Percentiles rank a stretch among this genome's conserved stretches.
These are phyloP conservation scores for Sporothrix phasma DNA, from an alignment of 2,329 filamentous ascomycete genomes.

Conservation along the genomic window DNA sequence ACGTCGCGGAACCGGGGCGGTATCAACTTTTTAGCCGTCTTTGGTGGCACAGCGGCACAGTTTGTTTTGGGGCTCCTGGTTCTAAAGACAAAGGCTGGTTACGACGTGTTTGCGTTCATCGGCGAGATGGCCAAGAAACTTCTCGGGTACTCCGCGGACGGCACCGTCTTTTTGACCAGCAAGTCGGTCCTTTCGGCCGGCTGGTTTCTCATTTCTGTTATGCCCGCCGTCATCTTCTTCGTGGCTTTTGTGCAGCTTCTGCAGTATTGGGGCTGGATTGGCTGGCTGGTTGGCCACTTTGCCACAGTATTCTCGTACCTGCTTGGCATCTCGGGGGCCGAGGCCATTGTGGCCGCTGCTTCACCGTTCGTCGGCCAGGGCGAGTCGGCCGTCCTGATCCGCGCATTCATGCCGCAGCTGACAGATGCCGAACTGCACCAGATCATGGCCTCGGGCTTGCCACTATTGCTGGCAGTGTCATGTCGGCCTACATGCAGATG, in stretches of 20 bases:
- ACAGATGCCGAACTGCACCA: constrained; percentile 85
- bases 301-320: constrained; percentile 87
- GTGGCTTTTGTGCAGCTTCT: constrained; percentile 81
- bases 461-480: constrained; percentile 79
- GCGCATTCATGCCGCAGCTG: constrained; percentile 74
- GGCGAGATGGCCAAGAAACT: constrained; percentile 63
- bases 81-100: constrained; percentile 63
- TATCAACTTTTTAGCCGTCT: constrained; percentile 68
- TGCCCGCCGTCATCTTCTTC: constrained; percentile 96
- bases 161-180: constrained; percentile 55
- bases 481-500: constrained; percentile 76
- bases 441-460: constrained; percentile 90
- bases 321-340: constrained; percentile 77
- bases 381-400: constrained; percentile 86
- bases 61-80: constrained; percentile 87
- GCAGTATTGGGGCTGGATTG: constrained; percentile 69
- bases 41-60: constrained; percentile 80
- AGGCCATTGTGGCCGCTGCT: constrained; percentile 86
- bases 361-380: constrained; percentile 92
- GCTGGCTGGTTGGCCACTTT: constrained; percentile 85
- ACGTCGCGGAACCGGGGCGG: constrained; percentile 60
- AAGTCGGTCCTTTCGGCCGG: constrained; percentile 38
- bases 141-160: constrained; percentile 64
- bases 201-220: constrained; percentile 69
- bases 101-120: constrained; percentile 86